phyloP scores from a whole-genome alignment of 805 yeast genomes.

The Priceomyces medius region DNA sequence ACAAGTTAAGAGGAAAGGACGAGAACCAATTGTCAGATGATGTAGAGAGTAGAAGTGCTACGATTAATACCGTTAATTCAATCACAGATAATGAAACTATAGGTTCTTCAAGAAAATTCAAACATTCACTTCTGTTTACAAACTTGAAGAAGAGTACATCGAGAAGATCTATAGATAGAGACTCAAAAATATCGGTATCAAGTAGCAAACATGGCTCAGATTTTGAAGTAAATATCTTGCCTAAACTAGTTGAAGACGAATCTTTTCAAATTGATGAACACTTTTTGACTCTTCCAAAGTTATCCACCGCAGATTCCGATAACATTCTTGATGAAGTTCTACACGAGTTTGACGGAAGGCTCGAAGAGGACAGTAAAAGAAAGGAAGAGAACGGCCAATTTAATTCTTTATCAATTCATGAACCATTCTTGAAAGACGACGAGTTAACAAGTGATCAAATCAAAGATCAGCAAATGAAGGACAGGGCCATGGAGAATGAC shows the following conservation, averaged over 20 bases:
- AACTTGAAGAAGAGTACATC: conserved; percentile 3
- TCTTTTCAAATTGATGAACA: conserved; percentile 4
- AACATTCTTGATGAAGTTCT: conserved; percentile 30
- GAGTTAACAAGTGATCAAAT: conserved; percentile 43
- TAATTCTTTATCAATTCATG: conserved; percentile 9
- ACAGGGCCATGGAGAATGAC: conserved; percentile 14
- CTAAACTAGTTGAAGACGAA: conserved; percentile 2
- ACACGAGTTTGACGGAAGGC: conserved; percentile 24
- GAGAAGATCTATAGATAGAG: background rate
- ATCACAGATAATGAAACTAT: background rate
- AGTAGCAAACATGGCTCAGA: background rate
- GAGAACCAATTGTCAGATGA: background rate
- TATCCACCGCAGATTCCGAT: conserved; percentile 29
- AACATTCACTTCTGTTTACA: conserved; percentile 6
- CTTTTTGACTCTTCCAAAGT: conserved; percentile 10
- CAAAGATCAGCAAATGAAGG: conserved; percentile 37
- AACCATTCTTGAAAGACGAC: conserved; percentile 39
- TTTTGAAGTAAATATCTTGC: background rate
- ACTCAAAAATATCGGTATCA: background rate
- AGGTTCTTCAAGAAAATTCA: conserved; percentile 3
- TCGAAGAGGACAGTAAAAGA: conserved; percentile 14
- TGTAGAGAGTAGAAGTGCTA: background rate
- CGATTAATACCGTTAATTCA: background rate
- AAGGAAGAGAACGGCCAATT: background rate
- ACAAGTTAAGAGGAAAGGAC: conserved; percentile 9